phyloP scores from a whole-genome alignment of 176 grass and related monocot species.

The Alloteropsis semialata region DNA sequence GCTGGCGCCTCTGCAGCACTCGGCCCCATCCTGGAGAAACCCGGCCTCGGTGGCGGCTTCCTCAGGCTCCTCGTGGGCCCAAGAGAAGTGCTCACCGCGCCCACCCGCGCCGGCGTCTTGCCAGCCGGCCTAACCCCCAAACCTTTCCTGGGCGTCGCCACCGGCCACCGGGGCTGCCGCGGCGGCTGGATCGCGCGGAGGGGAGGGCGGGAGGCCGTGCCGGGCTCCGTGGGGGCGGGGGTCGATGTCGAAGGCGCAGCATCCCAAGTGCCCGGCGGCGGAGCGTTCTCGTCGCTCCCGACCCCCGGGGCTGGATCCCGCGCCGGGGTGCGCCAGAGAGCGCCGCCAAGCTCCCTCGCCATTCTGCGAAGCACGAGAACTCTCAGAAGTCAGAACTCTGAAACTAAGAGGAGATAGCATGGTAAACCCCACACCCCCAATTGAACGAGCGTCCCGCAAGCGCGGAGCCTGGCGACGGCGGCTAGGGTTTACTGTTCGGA shows the following conservation, averaged over 20 bases:
- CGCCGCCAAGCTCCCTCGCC: not conserved
- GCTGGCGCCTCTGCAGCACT: not conserved
- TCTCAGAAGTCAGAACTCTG: no score
- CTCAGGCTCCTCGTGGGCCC: conserved; percentile 12
- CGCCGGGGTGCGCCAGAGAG: no score
- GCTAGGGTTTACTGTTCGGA: no score
- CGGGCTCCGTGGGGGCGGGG: conserved; percentile 10
- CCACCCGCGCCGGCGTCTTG: conserved; percentile 7
- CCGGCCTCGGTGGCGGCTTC: conserved; percentile 14
- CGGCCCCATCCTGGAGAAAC: conserved; percentile 7
- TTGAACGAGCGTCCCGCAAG: no score
- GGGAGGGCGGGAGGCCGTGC: conserved; percentile 31
- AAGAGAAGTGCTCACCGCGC: conserved; percentile 40
- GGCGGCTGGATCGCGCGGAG: conserved; percentile 60
- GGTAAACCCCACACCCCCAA: no score
- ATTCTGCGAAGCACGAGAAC: not conserved
- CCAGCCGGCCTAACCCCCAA: not conserved
- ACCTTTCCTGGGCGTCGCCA: not conserved
- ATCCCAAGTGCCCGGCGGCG: not conserved
- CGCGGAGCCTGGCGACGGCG: no score
- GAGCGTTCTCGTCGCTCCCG: conserved; percentile 29
- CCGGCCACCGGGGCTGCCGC: not conserved
- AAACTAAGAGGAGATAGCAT: no score
- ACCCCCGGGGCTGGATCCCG: no score
- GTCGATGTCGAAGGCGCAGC: not conserved